These are phyloP conservation scores for Kokia cookei DNA, from an alignment of 441 rosid species.

Conservation along the genomic window DNA sequence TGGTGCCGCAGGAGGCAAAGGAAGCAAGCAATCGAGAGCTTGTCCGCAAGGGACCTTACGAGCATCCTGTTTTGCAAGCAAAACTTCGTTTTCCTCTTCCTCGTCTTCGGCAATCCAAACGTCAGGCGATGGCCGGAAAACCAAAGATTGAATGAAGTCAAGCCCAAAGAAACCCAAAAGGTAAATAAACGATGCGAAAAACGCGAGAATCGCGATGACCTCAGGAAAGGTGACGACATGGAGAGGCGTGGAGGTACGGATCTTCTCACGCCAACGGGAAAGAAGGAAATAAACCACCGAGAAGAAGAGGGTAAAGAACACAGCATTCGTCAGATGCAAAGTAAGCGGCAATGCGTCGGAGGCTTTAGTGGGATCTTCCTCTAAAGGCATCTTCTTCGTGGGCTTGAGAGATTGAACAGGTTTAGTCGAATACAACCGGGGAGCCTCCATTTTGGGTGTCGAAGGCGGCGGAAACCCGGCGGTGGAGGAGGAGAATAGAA, in stretches of 20 bases:
- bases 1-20: constrained; percentile 4
- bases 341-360: constrained; percentile 34
- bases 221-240: constrained; percentile 29
- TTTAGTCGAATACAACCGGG: constrained; percentile 17
- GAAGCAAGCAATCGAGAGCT: constrained; percentile 25
- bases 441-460: constrained; percentile 24
- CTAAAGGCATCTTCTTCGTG: background rate
- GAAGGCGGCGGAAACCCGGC: background rate
- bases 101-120: constrained; percentile 23
- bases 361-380: constrained; percentile 13
- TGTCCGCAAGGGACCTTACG: constrained; percentile 30
- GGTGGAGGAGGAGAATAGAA: background rate
- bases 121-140: constrained; percentile 29
- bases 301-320: constrained; percentile 40
- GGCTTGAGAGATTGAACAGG: background rate
- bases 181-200: constrained; percentile 32
- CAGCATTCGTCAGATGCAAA: constrained; percentile 26
- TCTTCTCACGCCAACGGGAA: constrained; percentile 45
- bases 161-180: constrained; percentile 40
- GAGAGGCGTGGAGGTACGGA: constrained; percentile 39
- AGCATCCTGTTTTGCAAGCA: constrained; percentile 19
- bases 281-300: constrained; percentile 37
- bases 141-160: constrained; percentile 32
- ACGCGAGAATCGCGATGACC: constrained; percentile 28
- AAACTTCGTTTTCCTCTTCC: constrained; percentile 20